Base-by-base conservation (phyloP, 2,329 filamentous ascomycete species). In the Dactylellina parvicollis region DNA sequence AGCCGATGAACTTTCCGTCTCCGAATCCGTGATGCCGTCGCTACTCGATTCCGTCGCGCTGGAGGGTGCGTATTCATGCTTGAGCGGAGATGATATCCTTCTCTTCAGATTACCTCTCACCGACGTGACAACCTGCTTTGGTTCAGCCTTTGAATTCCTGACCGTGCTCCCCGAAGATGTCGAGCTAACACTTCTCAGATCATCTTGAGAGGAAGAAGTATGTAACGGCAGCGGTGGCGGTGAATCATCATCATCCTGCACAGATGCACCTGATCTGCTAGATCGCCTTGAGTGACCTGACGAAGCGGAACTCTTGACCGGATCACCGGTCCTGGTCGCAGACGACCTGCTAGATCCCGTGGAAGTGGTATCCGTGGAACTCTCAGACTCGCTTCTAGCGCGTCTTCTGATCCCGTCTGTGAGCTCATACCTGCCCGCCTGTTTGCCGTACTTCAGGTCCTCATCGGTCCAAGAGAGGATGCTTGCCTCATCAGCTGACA, bases 51-150 rank as follows among this genome's bases (percentile, higher is more conserved):
- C 82, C 8, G 86, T 88, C 50, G 84, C 81, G 55, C 89, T 87
- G 0, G 95, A 98, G 12, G 94, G 94, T 75, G 93, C 89, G 78
- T 97, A 99, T 81, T 99, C 94, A 79, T 98, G 94, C 82, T 99
- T 99, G 54, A 99, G 84, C 0, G 95, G 95, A 0, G 95, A 99
- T 0, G 95, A 98, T 0, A 88, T 90, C 16, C 57, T 67, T 30
- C 69, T 47, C 28, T 55, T 52, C 9, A 73, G 40, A 18, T 60
- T 56, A 18, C 60, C 60, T 22, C 69, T 38, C 87, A 86, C 0
- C 85, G 86, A 4, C 85, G 85, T 16, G 85, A 84, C 18, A 86
- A 83, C 64, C 87, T 85, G 10, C 82, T 85, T 74, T 88, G 86
- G 46, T 85, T 84, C 61, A 85, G 82, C 73, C 79, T 32, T 44